These are phyloP conservation scores for Hansenula lynferdii DNA, from an alignment of 1,139 yeast species.

Conservation along the genomic window DNA sequence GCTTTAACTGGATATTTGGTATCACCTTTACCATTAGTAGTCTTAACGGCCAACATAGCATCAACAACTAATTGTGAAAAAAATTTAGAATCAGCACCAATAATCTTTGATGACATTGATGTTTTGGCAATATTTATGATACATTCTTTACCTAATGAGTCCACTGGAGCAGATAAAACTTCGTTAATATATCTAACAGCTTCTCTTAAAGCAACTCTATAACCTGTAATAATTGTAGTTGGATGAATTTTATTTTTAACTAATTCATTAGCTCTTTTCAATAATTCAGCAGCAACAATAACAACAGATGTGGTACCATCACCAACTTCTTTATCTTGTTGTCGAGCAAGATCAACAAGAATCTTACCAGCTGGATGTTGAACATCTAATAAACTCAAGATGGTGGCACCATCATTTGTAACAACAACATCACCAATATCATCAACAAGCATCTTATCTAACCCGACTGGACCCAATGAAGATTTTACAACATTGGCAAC, in stretches of 20 bases:
- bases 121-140: constrained; percentile 89
- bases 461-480: constrained; percentile 96
- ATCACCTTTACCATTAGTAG: constrained; percentile 85
- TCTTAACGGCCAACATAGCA: constrained; percentile 92
- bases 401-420: constrained; percentile 98
- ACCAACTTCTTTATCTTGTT: constrained; percentile 98
- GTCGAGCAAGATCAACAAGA: constrained; percentile 95
- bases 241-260: constrained; percentile 95
- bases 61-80: constrained; percentile 91
- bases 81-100: constrained; percentile 93
- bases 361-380: constrained; percentile 99
- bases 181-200: constrained; percentile 87
- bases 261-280: constrained; percentile 90
- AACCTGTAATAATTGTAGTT: constrained; percentile 95
- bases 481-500: constrained; percentile 98
- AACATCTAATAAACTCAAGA: constrained; percentile 83
- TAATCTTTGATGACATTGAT: constrained; percentile 94
- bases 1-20: constrained; percentile 95
- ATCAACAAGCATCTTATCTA: constrained; percentile 98
- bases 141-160: constrained; percentile 77
- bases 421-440: constrained; percentile 99
- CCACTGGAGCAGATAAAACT: constrained; percentile 78
- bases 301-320: constrained; percentile 97
- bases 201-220: constrained; percentile 88
- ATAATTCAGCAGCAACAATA: constrained; percentile 87